These are phyloP conservation scores for Patellifolia procumbens DNA, from an alignment of 179 eudicot genomes.

Conservation along the genomic window DNA sequence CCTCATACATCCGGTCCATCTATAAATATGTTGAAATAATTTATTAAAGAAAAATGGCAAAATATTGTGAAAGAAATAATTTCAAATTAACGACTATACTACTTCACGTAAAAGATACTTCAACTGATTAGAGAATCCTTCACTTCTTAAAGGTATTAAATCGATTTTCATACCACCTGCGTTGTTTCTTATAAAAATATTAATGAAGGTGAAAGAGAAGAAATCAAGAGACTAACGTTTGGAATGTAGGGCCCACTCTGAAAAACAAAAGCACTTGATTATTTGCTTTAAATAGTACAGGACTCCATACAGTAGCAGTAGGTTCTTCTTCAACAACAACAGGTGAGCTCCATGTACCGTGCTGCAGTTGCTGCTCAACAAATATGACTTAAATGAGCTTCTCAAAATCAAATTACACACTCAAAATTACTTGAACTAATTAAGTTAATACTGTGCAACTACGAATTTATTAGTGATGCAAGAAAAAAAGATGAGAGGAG, in stretches of 20 bases:
- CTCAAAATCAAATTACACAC: not conserved
- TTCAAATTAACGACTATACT: too few species aligned
- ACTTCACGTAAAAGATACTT: too few species aligned
- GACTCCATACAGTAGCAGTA: slow-evolving; percentile 88
- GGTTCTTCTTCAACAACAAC: slow-evolving; percentile 58
- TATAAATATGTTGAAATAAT: slow-evolving; percentile 23
- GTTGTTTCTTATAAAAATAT: too few species aligned
- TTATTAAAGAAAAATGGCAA: not conserved
- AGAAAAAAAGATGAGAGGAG: too few species aligned
- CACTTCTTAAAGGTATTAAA: too few species aligned
- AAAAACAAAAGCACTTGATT: slow-evolving; percentile 80
- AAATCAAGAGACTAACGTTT: slow-evolving; percentile 52
- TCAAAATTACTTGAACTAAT: too few species aligned
- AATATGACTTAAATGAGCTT: not conserved
- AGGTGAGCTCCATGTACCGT: slow-evolving; percentile 78
- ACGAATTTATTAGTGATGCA: too few species aligned
- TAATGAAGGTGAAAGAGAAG: not conserved
- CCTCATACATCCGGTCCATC: slow-evolving; percentile 98
- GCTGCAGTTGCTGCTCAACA: slow-evolving; percentile 44
- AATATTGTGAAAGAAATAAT: too few species aligned
- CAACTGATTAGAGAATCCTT: too few species aligned
- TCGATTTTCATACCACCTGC: too few species aligned
- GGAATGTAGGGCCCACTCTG: slow-evolving; percentile 70
- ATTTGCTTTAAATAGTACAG: slow-evolving; percentile 68
- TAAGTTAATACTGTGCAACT: too few species aligned